phyloP scores from a whole-genome alignment of 768 basidiomycete species.

The Strobilomyces dryophilus region DNA sequence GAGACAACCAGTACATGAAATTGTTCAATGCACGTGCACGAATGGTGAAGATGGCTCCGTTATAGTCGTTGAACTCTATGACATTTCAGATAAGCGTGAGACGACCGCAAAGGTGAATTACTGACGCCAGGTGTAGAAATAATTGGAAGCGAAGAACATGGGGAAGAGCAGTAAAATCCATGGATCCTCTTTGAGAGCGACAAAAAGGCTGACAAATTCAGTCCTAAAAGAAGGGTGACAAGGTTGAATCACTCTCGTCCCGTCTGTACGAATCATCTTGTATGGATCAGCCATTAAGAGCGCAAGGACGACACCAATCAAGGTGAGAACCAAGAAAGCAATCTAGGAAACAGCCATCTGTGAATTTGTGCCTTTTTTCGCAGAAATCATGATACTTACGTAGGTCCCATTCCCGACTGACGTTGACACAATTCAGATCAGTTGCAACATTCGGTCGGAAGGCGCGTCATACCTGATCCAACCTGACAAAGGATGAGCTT shows the following conservation, averaged over 20 bases:
- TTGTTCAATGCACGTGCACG: constrained; percentile 78
- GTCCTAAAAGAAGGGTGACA: constrained; percentile 73
- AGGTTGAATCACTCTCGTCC: constrained; percentile 54
- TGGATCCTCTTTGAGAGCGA: constrained; percentile 66
- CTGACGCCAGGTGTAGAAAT: constrained; percentile 84
- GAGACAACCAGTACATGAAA: constrained; percentile 73
- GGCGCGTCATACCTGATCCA: constrained; percentile 24
- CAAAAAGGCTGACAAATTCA: constrained; percentile 65
- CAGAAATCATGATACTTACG: constrained; percentile 48
- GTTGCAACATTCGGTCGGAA: neutral
- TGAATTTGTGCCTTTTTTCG: neutral
- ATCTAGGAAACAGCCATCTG: constrained; percentile 42
- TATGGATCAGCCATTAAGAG: constrained; percentile 66
- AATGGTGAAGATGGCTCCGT: constrained; percentile 73
- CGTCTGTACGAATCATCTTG: constrained; percentile 73
- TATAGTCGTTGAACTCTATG: constrained; percentile 78
- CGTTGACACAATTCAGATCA: neutral
- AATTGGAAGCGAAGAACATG: constrained; percentile 81
- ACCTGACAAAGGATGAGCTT: constrained; percentile 11
- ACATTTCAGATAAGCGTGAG: constrained; percentile 5
- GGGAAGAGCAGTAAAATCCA: constrained; percentile 75
- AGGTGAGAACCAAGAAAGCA: constrained; percentile 68
- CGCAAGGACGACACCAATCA: constrained; percentile 62
- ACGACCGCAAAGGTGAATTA: constrained; percentile 4
- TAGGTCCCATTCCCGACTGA: constrained; percentile 75